phyloP scores from a whole-genome alignment of 441 rosid species.

The Hura crepitans region DNA sequence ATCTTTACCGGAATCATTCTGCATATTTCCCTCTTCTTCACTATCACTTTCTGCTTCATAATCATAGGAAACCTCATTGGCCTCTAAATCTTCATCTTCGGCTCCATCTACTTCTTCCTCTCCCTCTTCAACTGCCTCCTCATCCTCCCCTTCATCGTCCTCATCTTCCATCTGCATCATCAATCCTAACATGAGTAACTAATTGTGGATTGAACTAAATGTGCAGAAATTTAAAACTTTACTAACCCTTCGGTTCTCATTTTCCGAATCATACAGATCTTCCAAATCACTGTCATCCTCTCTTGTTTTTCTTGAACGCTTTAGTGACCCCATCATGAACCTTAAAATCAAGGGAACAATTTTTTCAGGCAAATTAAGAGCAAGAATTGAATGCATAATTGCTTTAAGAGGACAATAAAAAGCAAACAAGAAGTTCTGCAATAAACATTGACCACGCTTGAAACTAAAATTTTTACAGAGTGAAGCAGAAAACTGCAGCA shows the following conservation, averaged over 20 bases:
- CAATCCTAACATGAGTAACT: not conserved
- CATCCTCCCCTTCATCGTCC: slow-evolving; percentile 22
- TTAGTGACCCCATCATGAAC: too few species aligned
- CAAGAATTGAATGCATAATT: too few species aligned
- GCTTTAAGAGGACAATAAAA: too few species aligned
- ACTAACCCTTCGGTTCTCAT: slow-evolving; percentile 10
- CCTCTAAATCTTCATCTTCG: slow-evolving; percentile 25
- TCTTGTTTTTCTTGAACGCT: too few species aligned
- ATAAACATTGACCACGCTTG: too few species aligned
- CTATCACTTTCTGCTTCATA: slow-evolving; percentile 25
- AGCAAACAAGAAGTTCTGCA: too few species aligned
- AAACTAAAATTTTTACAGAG: too few species aligned
- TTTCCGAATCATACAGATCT: too few species aligned
- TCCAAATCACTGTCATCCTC: too few species aligned
- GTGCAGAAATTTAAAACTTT: not conserved
- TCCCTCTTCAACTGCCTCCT: slow-evolving; percentile 24
- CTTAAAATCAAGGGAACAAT: too few species aligned
- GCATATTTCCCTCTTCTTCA: slow-evolving; percentile 33
- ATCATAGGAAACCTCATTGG: slow-evolving; percentile 18
- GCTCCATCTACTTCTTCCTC: slow-evolving; percentile 27
- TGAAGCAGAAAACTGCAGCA: too few species aligned
- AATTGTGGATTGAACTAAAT: not conserved
- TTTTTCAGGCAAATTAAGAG: too few species aligned
- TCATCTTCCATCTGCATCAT: slow-evolving; percentile 20
- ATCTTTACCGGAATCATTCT: slow-evolving; percentile 29